These are phyloP conservation scores for Aspergillus vadensis DNA, from an alignment of 2,329 filamentous ascomycete genomes.

Conservation along the genomic window DNA sequence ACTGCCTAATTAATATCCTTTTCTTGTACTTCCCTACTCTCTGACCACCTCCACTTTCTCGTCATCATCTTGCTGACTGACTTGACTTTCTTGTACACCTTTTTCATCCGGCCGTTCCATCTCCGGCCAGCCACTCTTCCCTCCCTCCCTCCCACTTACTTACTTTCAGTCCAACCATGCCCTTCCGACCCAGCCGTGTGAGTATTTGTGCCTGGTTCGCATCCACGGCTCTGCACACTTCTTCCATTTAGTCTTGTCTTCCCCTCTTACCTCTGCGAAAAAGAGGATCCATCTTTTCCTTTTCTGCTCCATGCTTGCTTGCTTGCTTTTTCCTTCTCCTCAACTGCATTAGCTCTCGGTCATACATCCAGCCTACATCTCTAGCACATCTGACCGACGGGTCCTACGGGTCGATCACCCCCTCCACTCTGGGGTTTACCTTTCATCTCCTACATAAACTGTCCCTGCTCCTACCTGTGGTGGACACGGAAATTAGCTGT, in stretches of 20 bases:
- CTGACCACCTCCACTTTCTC: neutral
- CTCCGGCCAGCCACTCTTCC: conserved; percentile 14
- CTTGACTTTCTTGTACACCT: neutral
- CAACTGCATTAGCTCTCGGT: neutral
- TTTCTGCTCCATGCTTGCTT: neutral
- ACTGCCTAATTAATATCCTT: too few relatives aligned
- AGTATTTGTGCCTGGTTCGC: conserved; percentile 10
- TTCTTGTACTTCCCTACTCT: conserved; percentile 3
- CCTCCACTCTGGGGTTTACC: neutral
- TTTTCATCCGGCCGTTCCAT: neutral
- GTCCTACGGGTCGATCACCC: neutral
- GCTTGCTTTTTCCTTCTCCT: neutral
- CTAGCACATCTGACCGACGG: neutral
- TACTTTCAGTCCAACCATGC: conserved; percentile 15
- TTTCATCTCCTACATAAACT: neutral
- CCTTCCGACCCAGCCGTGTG: conserved; percentile 21
- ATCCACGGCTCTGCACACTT: neutral
- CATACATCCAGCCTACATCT: conserved; percentile 1
- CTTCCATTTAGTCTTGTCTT: neutral
- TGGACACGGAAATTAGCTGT: neutral
- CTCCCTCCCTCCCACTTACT: neutral
- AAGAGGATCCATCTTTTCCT: neutral
- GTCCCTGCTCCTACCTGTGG: neutral
- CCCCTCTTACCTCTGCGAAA: neutral
- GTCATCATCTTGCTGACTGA: conserved; percentile 4